These are phyloP conservation scores for Talaromyces islandicus DNA, from an alignment of 2,329 filamentous ascomycete species.

Conservation along the genomic window DNA sequence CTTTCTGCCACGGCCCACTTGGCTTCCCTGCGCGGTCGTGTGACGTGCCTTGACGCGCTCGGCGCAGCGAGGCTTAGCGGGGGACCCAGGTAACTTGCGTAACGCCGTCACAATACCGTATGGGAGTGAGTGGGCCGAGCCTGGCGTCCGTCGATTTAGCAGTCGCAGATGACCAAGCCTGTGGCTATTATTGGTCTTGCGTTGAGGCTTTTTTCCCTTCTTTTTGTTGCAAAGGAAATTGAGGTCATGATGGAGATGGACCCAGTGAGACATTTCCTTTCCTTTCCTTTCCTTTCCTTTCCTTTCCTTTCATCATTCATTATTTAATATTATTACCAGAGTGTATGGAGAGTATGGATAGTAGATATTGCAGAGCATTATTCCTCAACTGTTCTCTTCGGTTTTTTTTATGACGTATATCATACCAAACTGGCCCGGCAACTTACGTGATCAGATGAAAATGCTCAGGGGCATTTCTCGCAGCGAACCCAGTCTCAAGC, in stretches of 20 bases:
- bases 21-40: slow-evolving; percentile 16
- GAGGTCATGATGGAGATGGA: no score
- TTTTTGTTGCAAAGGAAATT: not conserved
- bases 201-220: not conserved
- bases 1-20: slow-evolving; percentile 20
- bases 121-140: slow-evolving; percentile 9
- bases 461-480: slow-evolving; percentile 6
- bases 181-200: not conserved
- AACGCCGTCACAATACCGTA: slow-evolving; percentile 17
- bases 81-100: not conserved
- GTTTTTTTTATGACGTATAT: no score
- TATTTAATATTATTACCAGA: no score
- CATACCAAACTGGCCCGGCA: not conserved
- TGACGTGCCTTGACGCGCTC: slow-evolving; percentile 19
- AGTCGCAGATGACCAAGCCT: not conserved
- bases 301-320: not conserved
- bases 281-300: not conserved
- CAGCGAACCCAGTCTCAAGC: slow-evolving; percentile 1
- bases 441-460: not conserved
- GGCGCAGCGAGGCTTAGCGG: not conserved
- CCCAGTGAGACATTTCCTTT: not conserved
- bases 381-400: not conserved
- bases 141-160: not conserved
- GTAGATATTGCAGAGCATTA: not conserved
- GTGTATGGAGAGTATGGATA: no score